Evolutionary conservation across 2,329 filamentous ascomycete species (phyloP).

Genomic region (Trichoderma koningiopsis): DNA sequence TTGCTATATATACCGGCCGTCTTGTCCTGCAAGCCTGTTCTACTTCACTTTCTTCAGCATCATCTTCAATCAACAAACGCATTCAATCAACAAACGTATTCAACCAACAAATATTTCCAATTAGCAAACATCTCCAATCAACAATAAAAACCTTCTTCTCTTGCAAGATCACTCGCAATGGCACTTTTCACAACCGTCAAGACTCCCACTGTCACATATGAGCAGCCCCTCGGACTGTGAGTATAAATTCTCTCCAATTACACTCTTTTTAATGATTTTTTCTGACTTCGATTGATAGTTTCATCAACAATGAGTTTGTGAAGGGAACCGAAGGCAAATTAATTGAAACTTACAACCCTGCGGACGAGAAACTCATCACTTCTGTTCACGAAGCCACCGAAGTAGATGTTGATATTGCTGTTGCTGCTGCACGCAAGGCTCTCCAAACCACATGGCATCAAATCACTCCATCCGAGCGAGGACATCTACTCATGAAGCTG

Average conservation of each 20-base stretch:
- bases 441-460: slow-evolving; percentile 74
- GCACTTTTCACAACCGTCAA: not conserved
- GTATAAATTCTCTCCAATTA: not conserved
- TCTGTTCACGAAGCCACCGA: slow-evolving; percentile 83
- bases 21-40: not conserved
- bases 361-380: slow-evolving; percentile 81
- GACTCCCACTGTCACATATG: not conserved
- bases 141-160: not conserved
- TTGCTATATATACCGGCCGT: not conserved
- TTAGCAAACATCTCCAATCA: not conserved
- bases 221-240: not conserved
- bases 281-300: slow-evolving; percentile 39
- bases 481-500: slow-evolving; percentile 71
- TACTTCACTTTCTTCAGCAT: not conserved
- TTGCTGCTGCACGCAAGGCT: slow-evolving; percentile 81
- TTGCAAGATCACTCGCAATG: not conserved
- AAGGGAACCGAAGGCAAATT: slow-evolving; percentile 78
- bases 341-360: slow-evolving; percentile 89
- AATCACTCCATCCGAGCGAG: slow-evolving; percentile 70
- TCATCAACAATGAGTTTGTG: slow-evolving; percentile 93
- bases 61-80: not conserved
- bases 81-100: not conserved
- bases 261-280: not conserved
- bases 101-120: too few relatives aligned
- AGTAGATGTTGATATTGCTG: slow-evolving; percentile 81